Conservation (phyloP, 345 rosid genomes). For the Salix viminalis region DNA sequence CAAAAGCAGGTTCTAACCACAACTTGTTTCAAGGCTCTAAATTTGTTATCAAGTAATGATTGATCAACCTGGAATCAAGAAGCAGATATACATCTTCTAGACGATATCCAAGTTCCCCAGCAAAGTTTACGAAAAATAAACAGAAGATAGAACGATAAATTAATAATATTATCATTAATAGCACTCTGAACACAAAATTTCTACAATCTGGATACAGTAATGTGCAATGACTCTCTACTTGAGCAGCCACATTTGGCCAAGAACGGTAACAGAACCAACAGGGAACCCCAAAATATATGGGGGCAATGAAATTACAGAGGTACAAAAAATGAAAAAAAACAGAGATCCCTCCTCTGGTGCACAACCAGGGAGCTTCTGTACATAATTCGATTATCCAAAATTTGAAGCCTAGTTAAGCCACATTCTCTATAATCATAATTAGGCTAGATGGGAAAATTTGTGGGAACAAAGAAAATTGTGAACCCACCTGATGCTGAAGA, state of each 20-base stretch:
- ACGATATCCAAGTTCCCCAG: not conserved
- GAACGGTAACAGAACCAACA: constrained; percentile 10
- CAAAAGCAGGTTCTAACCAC: not conserved
- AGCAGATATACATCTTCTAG: not conserved
- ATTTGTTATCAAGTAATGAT: not conserved
- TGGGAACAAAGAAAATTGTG: constrained; percentile 17
- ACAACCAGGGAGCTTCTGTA: constrained; percentile 26
- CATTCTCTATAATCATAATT: constrained; percentile 29
- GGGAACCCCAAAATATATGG: constrained; percentile 12
- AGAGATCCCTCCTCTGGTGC: constrained; percentile 21
- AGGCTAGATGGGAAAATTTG: constrained; percentile 17
- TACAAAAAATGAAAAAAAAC: constrained; percentile 36
- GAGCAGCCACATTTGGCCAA: constrained; percentile 19
- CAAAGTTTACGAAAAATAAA: not conserved
- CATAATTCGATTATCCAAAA: constrained; percentile 36
- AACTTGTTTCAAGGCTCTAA: not conserved
- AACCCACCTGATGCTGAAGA: constrained; percentile 27
- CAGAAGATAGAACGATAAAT: not conserved
- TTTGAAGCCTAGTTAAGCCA: constrained; percentile 32
- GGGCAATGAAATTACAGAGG: constrained; percentile 9
- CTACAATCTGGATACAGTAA: constrained; percentile 19
- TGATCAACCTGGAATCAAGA: not conserved
- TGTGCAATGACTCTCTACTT: constrained; percentile 5
- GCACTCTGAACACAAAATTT: constrained; percentile 13
- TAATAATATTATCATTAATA: not conserved